phyloP scores from a whole-genome alignment of 2,329 filamentous ascomycete species.

The Ascochyta rabiei region DNA sequence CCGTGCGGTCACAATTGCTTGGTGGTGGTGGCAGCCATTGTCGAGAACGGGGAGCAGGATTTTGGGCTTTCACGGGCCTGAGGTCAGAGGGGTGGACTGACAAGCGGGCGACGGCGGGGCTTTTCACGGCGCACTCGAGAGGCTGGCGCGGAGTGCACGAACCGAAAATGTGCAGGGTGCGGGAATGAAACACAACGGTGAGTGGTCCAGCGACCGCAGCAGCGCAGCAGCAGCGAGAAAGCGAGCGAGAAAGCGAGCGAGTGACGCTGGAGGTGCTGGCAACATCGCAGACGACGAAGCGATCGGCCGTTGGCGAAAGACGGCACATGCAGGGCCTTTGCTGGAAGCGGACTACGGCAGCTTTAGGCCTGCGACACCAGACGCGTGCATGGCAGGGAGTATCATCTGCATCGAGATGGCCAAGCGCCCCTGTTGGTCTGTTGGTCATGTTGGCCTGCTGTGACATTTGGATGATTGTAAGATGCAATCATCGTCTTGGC shows the following conservation, averaged over 20 bases:
- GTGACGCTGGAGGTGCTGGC: conserved; percentile 10
- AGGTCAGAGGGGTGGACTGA: conserved; percentile 10
- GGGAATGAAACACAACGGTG: conserved; percentile 6
- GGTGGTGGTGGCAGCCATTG: conserved; percentile 17
- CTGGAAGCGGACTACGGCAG: neutral
- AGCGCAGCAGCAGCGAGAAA: neutral
- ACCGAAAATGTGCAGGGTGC: conserved; percentile 10
- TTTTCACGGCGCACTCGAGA: conserved; percentile 5
- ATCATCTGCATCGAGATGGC: conserved; percentile 1
- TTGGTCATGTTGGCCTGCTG: neutral
- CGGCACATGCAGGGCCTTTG: conserved; percentile 8
- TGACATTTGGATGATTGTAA: conserved; percentile 9
- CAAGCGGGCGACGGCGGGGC: conserved; percentile 8
- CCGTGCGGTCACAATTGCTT: conserved; percentile 10
- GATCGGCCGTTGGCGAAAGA: conserved; percentile 15
- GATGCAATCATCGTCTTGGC: neutral
- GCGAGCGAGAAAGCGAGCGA: conserved; percentile 3
- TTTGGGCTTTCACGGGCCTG: conserved; percentile 15
- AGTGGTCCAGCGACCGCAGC: conserved; percentile 7
- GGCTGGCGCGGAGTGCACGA: conserved; percentile 8
- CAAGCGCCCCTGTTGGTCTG: neutral
- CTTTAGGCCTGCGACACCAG: neutral
- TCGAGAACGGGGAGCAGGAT: conserved; percentile 18
- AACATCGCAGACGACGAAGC: conserved; percentile 11
- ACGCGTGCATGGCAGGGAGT: neutral